Conservation (phyloP, 2,329 filamentous ascomycete species). For the Coniochaeta ligniaria region DNA sequence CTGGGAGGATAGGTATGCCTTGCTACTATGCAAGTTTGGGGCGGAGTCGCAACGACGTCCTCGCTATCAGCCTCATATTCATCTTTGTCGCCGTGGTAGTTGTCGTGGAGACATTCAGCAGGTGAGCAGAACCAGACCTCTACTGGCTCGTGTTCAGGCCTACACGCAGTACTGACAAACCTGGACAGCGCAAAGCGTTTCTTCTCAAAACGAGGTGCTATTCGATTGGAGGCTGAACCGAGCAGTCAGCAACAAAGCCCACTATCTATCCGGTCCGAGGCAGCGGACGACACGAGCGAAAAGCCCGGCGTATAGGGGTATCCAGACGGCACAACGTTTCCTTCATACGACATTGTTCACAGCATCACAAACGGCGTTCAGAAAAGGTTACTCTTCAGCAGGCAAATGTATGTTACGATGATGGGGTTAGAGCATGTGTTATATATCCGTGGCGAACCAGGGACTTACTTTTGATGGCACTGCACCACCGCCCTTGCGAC, state of each 20-base stretch:
- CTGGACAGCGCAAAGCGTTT: slow-evolving; percentile 3
- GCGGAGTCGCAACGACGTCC: slow-evolving; percentile 18
- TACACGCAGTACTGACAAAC: neutral
- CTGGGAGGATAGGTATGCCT: slow-evolving; percentile 5
- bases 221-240: neutral
- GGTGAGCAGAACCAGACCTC: slow-evolving; percentile 8
- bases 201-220: neutral
- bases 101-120: slow-evolving; percentile 17
- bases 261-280: neutral
- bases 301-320: neutral
- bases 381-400: neutral
- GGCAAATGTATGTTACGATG: neutral
- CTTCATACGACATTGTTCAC: neutral
- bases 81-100: slow-evolving; percentile 22
- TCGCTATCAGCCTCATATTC: slow-evolving; percentile 20
- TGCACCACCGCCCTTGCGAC: neutral
- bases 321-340: neutral
- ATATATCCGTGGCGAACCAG: neutral
- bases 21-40: slow-evolving; percentile 12
- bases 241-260: neutral
- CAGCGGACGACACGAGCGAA: neutral
- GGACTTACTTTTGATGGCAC: neutral
- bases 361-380: neutral
- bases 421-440: neutral
- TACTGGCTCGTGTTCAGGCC: neutral